Conservation (phyloP, 352 stramenopile species). For the Phytopythium delawarense region DNA sequence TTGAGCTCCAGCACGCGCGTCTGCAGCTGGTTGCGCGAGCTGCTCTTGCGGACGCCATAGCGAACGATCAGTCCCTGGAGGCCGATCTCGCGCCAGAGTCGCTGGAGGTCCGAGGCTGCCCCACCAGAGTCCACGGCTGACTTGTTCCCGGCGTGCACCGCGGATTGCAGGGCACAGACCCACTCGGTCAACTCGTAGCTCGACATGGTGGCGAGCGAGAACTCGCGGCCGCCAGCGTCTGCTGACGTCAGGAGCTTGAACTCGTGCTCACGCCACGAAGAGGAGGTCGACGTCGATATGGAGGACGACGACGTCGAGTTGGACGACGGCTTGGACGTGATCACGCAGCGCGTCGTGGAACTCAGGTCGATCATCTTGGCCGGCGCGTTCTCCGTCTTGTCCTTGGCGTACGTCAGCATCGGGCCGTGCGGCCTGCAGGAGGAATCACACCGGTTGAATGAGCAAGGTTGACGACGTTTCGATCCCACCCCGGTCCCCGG, state of each 20-base stretch:
- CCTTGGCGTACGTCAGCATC: conserved; percentile 75
- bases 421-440: conserved; percentile 49
- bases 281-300: conserved; percentile 3
- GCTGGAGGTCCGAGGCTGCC: conserved; percentile 49
- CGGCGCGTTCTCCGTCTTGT: conserved; percentile 40
- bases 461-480: too few species aligned
- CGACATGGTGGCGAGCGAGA: conserved; percentile 51
- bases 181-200: conserved; percentile 83
- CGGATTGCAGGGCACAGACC: conserved; percentile 73
- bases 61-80: conserved; percentile 80
- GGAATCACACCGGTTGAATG: not conserved
- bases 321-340: conserved; percentile 36
- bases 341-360: conserved; percentile 67
- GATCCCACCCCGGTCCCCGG: too few species aligned
- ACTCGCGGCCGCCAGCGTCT: conserved; percentile 63
- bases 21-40: conserved; percentile 70
- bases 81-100: conserved; percentile 73
- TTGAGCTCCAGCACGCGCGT: conserved; percentile 84
- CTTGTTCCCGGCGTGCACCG: conserved; percentile 80
- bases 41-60: conserved; percentile 82
- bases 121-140: conserved; percentile 57
- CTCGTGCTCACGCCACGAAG: conserved; percentile 50
- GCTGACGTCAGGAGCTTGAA: conserved; percentile 78
- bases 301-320: not conserved
- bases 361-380: conserved; percentile 74